A percentile compares a stretch with the other conserved stretches of the same genome.
Conservation (phyloP, 2,329 filamentous ascomycete species). For the Apiospora pterosperma region DNA sequence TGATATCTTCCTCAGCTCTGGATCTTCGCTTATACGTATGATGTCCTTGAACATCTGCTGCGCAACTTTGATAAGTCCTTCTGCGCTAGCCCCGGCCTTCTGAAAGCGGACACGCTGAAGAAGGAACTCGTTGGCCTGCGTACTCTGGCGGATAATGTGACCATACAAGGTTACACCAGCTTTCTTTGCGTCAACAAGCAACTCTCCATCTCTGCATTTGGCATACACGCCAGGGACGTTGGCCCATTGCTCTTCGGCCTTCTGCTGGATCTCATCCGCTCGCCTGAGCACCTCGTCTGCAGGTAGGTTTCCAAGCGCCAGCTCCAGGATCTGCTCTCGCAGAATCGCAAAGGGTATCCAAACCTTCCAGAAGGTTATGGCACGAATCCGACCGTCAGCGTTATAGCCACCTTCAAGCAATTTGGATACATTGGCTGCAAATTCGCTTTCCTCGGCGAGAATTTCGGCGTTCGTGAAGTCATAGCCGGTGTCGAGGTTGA, state of each 20-base stretch:
- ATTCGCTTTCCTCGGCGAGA: slow-evolving; percentile 21
- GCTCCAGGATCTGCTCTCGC: slow-evolving; percentile 33
- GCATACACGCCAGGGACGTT: slow-evolving; percentile 23
- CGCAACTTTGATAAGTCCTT: slow-evolving; percentile 27
- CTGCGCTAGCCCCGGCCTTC: slow-evolving; percentile 27
- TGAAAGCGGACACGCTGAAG: slow-evolving; percentile 31
- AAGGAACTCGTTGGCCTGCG: slow-evolving; percentile 21
- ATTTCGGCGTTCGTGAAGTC: slow-evolving; percentile 26
- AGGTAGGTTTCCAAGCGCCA: slow-evolving; percentile 27
- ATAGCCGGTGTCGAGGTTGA: slow-evolving; percentile 23
- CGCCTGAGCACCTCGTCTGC: slow-evolving; percentile 26
- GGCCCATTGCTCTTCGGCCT: slow-evolving; percentile 19
- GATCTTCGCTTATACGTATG: slow-evolving; percentile 25
- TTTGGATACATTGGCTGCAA: slow-evolving; percentile 15
- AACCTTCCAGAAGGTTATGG: slow-evolving; percentile 21
- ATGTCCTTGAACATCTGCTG: slow-evolving; percentile 28
- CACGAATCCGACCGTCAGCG: slow-evolving; percentile 16
- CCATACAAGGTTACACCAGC: slow-evolving; percentile 1
- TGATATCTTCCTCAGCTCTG: slow-evolving; percentile 25
- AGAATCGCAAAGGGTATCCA: slow-evolving; percentile 21
- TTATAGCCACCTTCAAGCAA: slow-evolving; percentile 28
- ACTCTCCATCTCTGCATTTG: slow-evolving; percentile 12
- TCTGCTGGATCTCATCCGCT: slow-evolving; percentile 19
- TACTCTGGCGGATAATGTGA: slow-evolving; percentile 6
- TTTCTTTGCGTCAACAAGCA: not conserved